A percentile compares a stretch with the other conserved stretches of the same genome.
phyloP scores from a whole-genome alignment of 169 alveolate species.

The Plasmodium malariae region DNA sequence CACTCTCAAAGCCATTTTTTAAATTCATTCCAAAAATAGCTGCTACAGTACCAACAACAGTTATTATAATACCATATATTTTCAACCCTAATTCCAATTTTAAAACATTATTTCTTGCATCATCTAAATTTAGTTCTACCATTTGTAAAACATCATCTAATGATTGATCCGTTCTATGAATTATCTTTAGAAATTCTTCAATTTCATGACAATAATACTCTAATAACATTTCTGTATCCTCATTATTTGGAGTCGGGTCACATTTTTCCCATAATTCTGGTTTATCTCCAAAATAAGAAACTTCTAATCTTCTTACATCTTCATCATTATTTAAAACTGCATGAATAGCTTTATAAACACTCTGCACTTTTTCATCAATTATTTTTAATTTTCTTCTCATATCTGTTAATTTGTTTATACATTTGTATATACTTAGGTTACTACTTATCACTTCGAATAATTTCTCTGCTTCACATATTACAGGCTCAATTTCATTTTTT shows the following conservation, averaged over 20 bases:
- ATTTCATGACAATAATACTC: constrained; percentile 88
- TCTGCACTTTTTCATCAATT: constrained; percentile 80
- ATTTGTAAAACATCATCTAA: constrained; percentile 88
- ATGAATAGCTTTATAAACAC: constrained; percentile 82
- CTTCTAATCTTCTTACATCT: constrained; percentile 81
- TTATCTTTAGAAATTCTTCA: constrained; percentile 82
- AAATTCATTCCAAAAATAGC: constrained; percentile 89
- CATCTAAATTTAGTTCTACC: constrained; percentile 87
- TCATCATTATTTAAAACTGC: constrained; percentile 83
- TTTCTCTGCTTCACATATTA: constrained; percentile 79
- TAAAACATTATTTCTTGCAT: constrained; percentile 84
- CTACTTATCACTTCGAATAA: constrained; percentile 77
- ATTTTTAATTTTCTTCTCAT: constrained; percentile 80
- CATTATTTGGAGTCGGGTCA: constrained; percentile 78
- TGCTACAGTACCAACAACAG: constrained; percentile 87
- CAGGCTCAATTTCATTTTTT: constrained; percentile 79
- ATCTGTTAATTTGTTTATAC: constrained; percentile 80
- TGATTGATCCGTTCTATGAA: constrained; percentile 82
- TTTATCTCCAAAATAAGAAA: constrained; percentile 81
- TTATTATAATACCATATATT: constrained; percentile 83
- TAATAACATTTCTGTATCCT: constrained; percentile 84
- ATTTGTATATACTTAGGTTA: constrained; percentile 79
- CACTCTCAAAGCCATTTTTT: constrained; percentile 83
- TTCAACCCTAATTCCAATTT: constrained; percentile 88
- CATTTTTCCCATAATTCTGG: constrained; percentile 85